A percentile compares a stretch with the other conserved stretches of the same genome.
These are phyloP conservation scores for Sicyos edulis DNA, from an alignment of 306 rosid species.

Conservation along the genomic window DNA sequence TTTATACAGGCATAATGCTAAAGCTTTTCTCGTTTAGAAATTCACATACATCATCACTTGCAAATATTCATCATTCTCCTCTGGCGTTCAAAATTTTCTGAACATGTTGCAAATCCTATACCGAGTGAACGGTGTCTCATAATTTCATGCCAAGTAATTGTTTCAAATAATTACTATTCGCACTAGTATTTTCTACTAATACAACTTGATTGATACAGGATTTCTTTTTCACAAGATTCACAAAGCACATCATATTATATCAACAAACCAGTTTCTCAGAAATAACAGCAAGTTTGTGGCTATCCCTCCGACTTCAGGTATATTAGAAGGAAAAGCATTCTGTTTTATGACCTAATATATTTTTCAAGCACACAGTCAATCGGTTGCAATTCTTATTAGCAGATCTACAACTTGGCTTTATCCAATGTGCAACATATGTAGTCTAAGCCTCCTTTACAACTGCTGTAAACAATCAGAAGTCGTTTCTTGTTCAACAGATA, in stretches of 20 bases:
- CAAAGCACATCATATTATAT: conserved; percentile 53
- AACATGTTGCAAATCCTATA: conserved; percentile 9
- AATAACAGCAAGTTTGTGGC: conserved; percentile 90
- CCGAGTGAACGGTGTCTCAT: not conserved
- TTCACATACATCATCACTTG: not conserved
- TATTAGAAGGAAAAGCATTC: conserved; percentile 8
- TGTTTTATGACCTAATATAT: not conserved
- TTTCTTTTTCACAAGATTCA: conserved; percentile 62
- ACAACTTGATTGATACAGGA: conserved; percentile 45
- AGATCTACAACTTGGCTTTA: conserved; percentile 1
- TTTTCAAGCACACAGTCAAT: conserved; percentile 1
- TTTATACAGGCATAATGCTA: not conserved
- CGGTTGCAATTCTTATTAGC: not conserved
- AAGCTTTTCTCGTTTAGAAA: conserved; percentile 4
- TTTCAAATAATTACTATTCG: not conserved
- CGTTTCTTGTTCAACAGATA: no score
- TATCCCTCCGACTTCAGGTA: conserved; percentile 94
- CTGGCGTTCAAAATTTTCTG: not conserved
- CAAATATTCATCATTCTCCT: not conserved
- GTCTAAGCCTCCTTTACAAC: not conserved
- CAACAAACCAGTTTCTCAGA: conserved; percentile 94
- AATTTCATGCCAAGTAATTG: not conserved
- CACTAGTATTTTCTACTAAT: conserved; percentile 9
- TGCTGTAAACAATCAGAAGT: not conserved
- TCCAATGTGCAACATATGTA: conserved; percentile 9